A percentile compares a stretch with the other conserved stretches of the same genome.
These are phyloP conservation scores for Juncus inflexus DNA, from an alignment of 176 grass and related monocot species.

Conservation along the genomic window DNA sequence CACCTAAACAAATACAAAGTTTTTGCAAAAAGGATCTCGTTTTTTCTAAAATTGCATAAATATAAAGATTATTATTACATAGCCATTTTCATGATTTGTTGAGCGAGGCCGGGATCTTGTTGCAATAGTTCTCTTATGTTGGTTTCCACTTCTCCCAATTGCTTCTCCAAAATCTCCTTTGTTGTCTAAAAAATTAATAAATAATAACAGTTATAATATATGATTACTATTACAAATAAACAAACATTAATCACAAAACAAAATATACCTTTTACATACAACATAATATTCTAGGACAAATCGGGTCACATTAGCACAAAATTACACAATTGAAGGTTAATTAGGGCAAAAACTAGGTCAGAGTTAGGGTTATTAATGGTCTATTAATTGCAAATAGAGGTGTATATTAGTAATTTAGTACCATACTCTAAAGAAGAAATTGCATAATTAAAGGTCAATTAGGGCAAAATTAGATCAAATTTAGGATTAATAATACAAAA, in stretches of 20 bases:
- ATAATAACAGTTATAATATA: too few species aligned
- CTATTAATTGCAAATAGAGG: too few species aligned
- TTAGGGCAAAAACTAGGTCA: not conserved
- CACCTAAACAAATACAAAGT: not conserved
- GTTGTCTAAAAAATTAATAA: constrained; percentile 41
- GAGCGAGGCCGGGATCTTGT: constrained; percentile 74
- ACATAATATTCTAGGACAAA: too few species aligned
- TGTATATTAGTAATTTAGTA: too few species aligned
- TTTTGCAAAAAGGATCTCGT: constrained; percentile 2
- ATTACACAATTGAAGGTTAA: not conserved
- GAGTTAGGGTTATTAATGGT: too few species aligned
- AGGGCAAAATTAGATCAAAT: not conserved
- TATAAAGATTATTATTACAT: constrained; percentile 38
- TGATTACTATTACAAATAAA: too few species aligned
- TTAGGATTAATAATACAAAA: not conserved
- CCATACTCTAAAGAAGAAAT: constrained; percentile 46
- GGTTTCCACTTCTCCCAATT: constrained; percentile 72
- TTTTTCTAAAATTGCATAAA: not conserved
- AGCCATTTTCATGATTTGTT: constrained; percentile 86
- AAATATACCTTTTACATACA: too few species aligned
- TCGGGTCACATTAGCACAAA: not conserved
- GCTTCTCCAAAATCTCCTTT: constrained; percentile 93
- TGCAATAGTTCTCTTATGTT: constrained; percentile 80
- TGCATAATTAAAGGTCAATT: not conserved
- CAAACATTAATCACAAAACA: too few species aligned